Conservation (phyloP, 805 yeast genomes). For the Candida alai region DNA sequence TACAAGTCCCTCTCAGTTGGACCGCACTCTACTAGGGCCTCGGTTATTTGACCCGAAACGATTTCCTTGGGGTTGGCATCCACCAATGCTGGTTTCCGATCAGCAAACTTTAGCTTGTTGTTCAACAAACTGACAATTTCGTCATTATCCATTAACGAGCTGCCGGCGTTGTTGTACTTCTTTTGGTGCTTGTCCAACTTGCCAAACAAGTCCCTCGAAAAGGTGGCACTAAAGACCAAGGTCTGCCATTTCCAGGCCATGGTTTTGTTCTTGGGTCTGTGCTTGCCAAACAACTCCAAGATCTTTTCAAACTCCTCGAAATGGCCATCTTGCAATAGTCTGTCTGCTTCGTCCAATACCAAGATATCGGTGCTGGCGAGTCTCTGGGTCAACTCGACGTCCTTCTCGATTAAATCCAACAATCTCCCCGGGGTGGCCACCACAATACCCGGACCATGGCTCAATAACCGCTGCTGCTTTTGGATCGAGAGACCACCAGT, state of each 20-base stretch:
- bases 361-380: constrained; percentile 45
- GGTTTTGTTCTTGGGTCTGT: constrained; percentile 38
- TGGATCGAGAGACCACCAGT: constrained; percentile 96
- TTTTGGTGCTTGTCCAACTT: constrained; percentile 50
- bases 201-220: constrained; percentile 74
- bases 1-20: constrained; percentile 86
- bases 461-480: constrained; percentile 80
- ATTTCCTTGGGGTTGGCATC: constrained; percentile 86
- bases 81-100: constrained; percentile 60
- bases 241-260: constrained; percentile 64
- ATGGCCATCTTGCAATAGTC: constrained; percentile 92
- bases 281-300: constrained; percentile 56
- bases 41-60: constrained; percentile 71
- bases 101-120: constrained; percentile 67
- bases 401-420: constrained; percentile 72
- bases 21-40: constrained; percentile 88
- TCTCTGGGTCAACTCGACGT: constrained; percentile 39
- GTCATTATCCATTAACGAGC: constrained; percentile 42
- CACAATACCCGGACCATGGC: constrained; percentile 70
- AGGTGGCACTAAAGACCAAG: constrained; percentile 92
- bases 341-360: constrained; percentile 94
- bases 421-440: constrained; percentile 97
- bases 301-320: constrained; percentile 86
- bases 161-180: constrained; percentile 22
- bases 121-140: constrained; percentile 65